These are phyloP conservation scores for Boletellus emodensis DNA, from an alignment of 768 basidiomycete species.

Conservation along the genomic window DNA sequence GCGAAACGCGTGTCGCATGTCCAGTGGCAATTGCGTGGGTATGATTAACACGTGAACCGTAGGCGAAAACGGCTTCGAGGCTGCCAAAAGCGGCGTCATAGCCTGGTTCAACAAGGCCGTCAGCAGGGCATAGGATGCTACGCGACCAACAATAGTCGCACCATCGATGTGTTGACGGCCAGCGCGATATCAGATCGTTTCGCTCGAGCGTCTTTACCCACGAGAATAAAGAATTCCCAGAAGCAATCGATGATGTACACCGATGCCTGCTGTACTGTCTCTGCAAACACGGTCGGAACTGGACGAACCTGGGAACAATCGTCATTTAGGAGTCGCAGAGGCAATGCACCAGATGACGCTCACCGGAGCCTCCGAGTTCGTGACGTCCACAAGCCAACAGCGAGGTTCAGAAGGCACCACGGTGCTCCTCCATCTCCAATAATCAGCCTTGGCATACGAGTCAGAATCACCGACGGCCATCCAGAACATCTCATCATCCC, in stretches of 20 bases:
- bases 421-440: slow-evolving; percentile 70
- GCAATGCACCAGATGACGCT: slow-evolving; percentile 15
- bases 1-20: slow-evolving; percentile 64
- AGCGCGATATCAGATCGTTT: slow-evolving; percentile 57
- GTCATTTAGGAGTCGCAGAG: slow-evolving; percentile 1
- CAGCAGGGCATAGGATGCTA: not conserved
- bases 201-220: slow-evolving; percentile 63
- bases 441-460: slow-evolving; percentile 68
- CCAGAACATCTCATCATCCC: slow-evolving; percentile 79
- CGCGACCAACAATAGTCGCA: slow-evolving; percentile 25
- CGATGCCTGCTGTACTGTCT: slow-evolving; percentile 36
- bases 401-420: slow-evolving; percentile 42
- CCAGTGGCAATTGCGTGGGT: slow-evolving; percentile 70
- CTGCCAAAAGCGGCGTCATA: slow-evolving; percentile 48
- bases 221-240: slow-evolving; percentile 77
- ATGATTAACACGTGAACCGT: slow-evolving; percentile 70
- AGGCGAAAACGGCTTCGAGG: slow-evolving; percentile 62
- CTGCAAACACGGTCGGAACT: slow-evolving; percentile 42
- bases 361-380: slow-evolving; percentile 37
- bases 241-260: slow-evolving; percentile 71
- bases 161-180: slow-evolving; percentile 56
- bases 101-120: slow-evolving; percentile 35
- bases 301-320: slow-evolving; percentile 39
- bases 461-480: slow-evolving; percentile 74
- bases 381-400: slow-evolving; percentile 56